Conservation (phyloP, 331 rosid genomes). For the Acacia pycnantha region DNA sequence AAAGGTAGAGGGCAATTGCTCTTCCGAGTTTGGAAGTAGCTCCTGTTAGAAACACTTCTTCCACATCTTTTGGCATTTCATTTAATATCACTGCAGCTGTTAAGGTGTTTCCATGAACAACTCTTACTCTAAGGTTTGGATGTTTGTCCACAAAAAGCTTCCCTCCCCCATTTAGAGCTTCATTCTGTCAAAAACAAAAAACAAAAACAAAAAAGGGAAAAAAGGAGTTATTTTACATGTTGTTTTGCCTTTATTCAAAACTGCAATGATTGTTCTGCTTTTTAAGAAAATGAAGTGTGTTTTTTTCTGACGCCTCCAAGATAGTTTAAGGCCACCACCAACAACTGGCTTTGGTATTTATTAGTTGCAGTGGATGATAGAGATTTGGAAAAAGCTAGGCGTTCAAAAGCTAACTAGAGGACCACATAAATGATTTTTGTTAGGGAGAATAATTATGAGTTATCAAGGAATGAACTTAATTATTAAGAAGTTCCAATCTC, state of each 20-base stretch:
- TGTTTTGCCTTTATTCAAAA: background rate
- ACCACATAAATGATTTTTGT: background rate
- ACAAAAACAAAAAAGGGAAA: background rate
- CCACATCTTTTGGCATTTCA: conserved; percentile 63
- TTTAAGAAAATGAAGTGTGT: background rate
- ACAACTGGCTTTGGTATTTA: background rate
- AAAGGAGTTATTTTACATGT: background rate
- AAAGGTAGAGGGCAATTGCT: conserved; percentile 90
- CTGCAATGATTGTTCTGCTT: background rate
- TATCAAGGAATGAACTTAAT: no score
- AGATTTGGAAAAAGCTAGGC: background rate
- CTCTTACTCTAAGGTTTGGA: conserved; percentile 79
- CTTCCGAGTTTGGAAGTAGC: conserved; percentile 96
- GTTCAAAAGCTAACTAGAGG: background rate
- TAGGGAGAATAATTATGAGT: no score
- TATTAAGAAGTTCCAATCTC: no score
- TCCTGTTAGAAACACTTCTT: conserved; percentile 74
- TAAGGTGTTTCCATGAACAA: conserved; percentile 91
- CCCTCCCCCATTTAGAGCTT: conserved; percentile 88
- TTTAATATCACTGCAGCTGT: conserved; percentile 87
- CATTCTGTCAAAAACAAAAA: conserved; percentile 48
- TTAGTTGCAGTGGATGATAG: background rate
- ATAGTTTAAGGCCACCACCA: background rate
- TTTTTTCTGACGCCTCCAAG: background rate
- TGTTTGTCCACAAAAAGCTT: conserved; percentile 84